Conservation (phyloP, 1,139 yeast genomes). For the Saccharomyces hybrid region DNA sequence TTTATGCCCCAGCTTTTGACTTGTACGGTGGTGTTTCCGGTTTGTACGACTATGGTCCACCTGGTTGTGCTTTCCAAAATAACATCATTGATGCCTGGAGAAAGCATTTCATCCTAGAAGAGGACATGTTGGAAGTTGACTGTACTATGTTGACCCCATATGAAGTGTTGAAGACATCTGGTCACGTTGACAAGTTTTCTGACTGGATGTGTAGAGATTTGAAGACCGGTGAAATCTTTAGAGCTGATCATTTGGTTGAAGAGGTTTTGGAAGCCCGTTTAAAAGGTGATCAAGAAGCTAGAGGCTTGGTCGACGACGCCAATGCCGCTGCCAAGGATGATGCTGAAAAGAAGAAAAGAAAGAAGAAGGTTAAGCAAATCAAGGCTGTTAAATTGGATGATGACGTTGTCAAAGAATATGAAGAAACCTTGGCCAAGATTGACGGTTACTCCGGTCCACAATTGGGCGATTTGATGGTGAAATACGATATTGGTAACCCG, state of each 20-base stretch:
- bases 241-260: slow-evolving; percentile 97
- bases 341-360: slow-evolving; percentile 72
- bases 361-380: slow-evolving; percentile 95
- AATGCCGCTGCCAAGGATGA: slow-evolving; percentile 58
- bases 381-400: slow-evolving; percentile 84
- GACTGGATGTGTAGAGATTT: slow-evolving; percentile 99
- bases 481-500: slow-evolving; percentile 83
- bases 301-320: slow-evolving; percentile 57
- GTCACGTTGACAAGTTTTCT: slow-evolving; percentile 97
- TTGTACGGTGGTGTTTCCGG: slow-evolving; percentile 99
- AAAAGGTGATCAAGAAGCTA: slow-evolving; percentile 93
- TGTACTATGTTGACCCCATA: slow-evolving; percentile 96
- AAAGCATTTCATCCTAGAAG: slow-evolving; percentile 94
- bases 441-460: slow-evolving; percentile 93
- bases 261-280: slow-evolving; percentile 93
- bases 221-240: slow-evolving; percentile 94
- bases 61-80: slow-evolving; percentile 98
- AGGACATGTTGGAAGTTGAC: slow-evolving; percentile 98
- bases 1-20: slow-evolving; percentile 95
- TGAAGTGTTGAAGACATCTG: slow-evolving; percentile 96
- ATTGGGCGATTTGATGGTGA: slow-evolving; percentile 78
- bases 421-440: slow-evolving; percentile 79
- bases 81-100: slow-evolving; percentile 93
- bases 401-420: slow-evolving; percentile 62
- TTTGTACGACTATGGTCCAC: slow-evolving; percentile 97